Conservation (phyloP, 2,329 filamentous ascomycete species). For the Aspergillus sp. region DNA sequence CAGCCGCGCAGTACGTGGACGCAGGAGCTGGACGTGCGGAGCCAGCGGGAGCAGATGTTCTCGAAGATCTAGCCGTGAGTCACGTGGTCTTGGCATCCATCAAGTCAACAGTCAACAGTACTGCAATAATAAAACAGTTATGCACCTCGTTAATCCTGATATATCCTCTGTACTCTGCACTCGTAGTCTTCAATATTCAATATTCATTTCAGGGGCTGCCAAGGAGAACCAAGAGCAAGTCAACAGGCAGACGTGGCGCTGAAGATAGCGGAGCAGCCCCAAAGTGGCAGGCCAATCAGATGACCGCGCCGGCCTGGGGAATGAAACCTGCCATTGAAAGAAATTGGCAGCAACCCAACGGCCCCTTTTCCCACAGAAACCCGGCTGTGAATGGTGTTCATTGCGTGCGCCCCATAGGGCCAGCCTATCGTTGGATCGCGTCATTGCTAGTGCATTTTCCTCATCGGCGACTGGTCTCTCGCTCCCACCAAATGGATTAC, state of each 20-base stretch:
- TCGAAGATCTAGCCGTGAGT: conserved; percentile 10
- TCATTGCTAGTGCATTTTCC: conserved; percentile 5
- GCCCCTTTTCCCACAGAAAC: neutral
- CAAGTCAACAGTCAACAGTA: too few species aligned
- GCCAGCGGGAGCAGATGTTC: conserved; percentile 17
- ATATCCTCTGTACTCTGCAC: too few species aligned
- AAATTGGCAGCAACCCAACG: neutral
- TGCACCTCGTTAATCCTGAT: too few species aligned
- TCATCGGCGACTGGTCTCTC: neutral
- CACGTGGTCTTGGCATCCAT: neutral
- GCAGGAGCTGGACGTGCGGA: conserved; percentile 20
- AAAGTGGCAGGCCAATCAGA: neutral
- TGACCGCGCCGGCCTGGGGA: neutral
- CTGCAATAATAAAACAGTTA: too few species aligned
- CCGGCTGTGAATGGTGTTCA: neutral
- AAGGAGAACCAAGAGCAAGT: too few species aligned
- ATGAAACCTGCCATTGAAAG: neutral
- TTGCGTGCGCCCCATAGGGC: neutral
- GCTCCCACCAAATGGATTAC: neutral
- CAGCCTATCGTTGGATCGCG: conserved; percentile 4
- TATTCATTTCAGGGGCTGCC: too few species aligned
- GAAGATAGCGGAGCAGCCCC: neutral
- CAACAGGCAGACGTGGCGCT: neutral
- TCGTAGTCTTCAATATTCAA: too few species aligned
- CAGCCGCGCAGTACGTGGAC: conserved; percentile 20